These are phyloP conservation scores for Paramecium pentaurelia DNA, from an alignment of 73 alveolate genomes.

Conservation along the genomic window DNA sequence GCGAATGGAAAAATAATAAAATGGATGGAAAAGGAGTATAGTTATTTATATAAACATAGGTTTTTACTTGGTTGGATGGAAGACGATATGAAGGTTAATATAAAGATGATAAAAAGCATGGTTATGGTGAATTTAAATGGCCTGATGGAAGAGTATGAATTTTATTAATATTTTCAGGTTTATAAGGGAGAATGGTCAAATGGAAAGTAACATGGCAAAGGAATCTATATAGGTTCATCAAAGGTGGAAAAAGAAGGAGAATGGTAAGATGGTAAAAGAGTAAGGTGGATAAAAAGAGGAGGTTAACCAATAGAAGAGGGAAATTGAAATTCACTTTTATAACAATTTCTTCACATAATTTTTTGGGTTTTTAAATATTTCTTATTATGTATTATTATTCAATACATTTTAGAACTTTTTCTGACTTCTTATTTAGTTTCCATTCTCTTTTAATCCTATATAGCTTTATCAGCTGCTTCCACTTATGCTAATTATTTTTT, in stretches of 20 bases:
- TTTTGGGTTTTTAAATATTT: neutral
- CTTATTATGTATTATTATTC: neutral
- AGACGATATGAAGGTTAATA: constrained; percentile 77
- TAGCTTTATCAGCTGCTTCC: neutral
- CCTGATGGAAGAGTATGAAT: constrained; percentile 35
- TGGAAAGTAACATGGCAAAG: constrained; percentile 64
- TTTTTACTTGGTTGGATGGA: constrained; percentile 73
- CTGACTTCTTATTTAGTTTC: neutral
- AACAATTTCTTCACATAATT: neutral
- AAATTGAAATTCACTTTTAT: constrained; percentile 2
- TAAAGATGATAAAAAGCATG: constrained; percentile 72
- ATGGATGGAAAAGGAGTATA: constrained; percentile 76
- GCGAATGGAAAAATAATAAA: constrained; percentile 75
- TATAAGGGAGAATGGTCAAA: constrained; percentile 60
- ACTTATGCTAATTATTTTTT: neutral
- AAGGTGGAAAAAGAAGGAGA: constrained; percentile 62
- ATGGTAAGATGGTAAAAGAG: constrained; percentile 65
- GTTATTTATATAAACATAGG: neutral
- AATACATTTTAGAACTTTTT: neutral
- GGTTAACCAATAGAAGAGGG: neutral
- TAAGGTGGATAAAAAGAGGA: constrained; percentile 49
- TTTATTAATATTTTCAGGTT: constrained; percentile 46
- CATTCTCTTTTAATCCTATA: neutral
- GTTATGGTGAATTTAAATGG: constrained; percentile 42
- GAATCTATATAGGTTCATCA: constrained; percentile 50